These are phyloP conservation scores for Triticum aestivum DNA, from an alignment of 176 grass and related monocot species.

Conservation along the genomic window DNA sequence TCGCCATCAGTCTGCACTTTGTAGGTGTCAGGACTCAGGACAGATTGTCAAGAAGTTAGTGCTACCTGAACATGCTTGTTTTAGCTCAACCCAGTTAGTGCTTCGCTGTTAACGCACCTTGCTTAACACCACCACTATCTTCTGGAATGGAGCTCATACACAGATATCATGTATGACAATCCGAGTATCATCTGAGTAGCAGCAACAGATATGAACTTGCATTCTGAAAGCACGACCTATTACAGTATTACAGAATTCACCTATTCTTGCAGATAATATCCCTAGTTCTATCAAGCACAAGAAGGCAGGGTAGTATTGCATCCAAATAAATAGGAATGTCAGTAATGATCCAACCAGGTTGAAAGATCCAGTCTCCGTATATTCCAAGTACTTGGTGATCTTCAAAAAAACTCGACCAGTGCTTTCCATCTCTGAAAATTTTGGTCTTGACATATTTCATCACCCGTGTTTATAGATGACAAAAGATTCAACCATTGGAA, in stretches of 20 bases:
- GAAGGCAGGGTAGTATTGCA: background rate
- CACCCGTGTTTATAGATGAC: background rate
- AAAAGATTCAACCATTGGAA: background rate
- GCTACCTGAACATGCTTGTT: background rate
- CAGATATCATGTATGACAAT: background rate
- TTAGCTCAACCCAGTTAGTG: background rate
- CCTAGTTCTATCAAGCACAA: constrained; percentile 10
- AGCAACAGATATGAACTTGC: background rate
- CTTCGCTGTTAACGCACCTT: background rate
- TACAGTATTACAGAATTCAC: background rate
- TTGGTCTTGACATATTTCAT: background rate
- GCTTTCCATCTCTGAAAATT: background rate
- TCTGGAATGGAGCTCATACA: background rate
- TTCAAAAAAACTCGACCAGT: background rate
- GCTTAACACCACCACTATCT: background rate
- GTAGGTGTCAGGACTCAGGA: too few species aligned
- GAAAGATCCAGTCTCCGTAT: background rate
- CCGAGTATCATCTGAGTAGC: background rate
- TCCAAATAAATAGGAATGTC: background rate
- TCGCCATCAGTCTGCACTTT: too few species aligned
- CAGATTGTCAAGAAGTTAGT: too few species aligned
- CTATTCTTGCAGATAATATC: background rate
- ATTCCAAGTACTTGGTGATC: background rate
- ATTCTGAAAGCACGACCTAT: background rate
- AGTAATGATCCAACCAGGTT: background rate